Evolutionary conservation across 2,329 filamentous ascomycete genomes (phyloP), one percentile per base, ranked within the genome.

Genomic region (Epichloe scottii): DNA sequence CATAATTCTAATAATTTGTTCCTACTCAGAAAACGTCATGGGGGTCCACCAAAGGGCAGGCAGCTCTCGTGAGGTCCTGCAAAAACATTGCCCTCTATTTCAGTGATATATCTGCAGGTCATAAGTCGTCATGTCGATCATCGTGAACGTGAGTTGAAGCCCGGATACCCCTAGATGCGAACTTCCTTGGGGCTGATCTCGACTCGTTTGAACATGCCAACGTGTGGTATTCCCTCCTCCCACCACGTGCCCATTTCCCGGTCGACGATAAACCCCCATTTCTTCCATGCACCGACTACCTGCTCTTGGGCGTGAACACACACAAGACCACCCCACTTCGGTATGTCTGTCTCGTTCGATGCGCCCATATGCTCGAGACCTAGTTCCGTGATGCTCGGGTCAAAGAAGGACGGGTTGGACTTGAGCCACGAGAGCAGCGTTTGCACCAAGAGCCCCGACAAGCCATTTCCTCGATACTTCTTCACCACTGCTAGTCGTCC

Each of bases 181-280:
- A 61, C 56, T 37, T 58, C 49, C 50, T 62, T 58, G 40, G 60
- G 55, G 17, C 51, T 55, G 4, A 72, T 54, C 4, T 71, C 61
- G 30, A 82, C 53, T 35, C 78, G 68, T 56, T 66, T 60, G 56
- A 79, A 95, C 89, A 96, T 94, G 53, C 87, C 89, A 17, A 94
- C 76, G 71, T 95, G 89, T 56, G 78, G 73, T 50, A 95, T 91
- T 4, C 85, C 87, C 61, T 93, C 89, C 66, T 96, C 89, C 55
- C 75, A 73, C 89, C 89, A 96, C 34, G 65, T 74, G 1, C 87
- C 87, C 78, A 91, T 79, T 10, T 68, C 72, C 60, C 85, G 76
- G 66, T 96, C 89, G 10, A 78, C 71, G 55, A 72, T 68, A 65
- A 95, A 96, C 0, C 89, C 89, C 66, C 84, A 77, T 61, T 73